Evolutionary conservation across 2,329 filamentous ascomycete species (phyloP).

Genomic region (Cladorrhinum sp.): DNA sequence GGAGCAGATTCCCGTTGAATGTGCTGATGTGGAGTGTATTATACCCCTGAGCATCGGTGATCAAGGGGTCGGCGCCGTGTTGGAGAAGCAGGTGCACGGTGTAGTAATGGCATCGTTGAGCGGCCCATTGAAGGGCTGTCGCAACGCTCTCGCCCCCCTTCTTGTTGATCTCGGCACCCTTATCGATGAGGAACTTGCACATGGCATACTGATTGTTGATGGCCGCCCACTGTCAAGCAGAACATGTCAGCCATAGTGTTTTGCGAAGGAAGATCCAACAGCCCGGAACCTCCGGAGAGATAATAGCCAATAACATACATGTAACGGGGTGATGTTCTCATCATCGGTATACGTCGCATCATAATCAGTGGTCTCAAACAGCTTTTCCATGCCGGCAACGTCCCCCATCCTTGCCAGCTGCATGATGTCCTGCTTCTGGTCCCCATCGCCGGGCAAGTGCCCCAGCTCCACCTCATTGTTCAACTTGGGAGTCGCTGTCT

Average conservation of each 20-base stretch:
- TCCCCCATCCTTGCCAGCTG: constrained; percentile 88
- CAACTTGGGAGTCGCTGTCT: constrained; percentile 42
- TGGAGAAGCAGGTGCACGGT: constrained; percentile 89
- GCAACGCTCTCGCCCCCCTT: constrained; percentile 95
- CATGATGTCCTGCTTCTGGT: constrained; percentile 78
- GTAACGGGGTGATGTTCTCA: constrained; percentile 91
- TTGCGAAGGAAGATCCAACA: neutral
- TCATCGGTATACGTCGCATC: constrained; percentile 82
- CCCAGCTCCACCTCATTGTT: constrained; percentile 58
- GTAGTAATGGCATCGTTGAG: constrained; percentile 95
- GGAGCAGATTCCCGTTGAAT: constrained; percentile 91
- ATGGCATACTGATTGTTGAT: constrained; percentile 99
- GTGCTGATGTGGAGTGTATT: constrained; percentile 97
- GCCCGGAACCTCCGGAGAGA: neutral
- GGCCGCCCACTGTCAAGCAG: constrained; percentile 75
- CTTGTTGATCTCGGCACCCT: constrained; percentile 85
- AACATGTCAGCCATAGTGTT: neutral
- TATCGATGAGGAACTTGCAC: constrained; percentile 87
- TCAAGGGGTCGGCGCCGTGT: constrained; percentile 85
- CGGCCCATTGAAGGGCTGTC: constrained; percentile 94
- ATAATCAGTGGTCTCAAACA: constrained; percentile 79
- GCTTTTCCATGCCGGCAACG: constrained; percentile 77
- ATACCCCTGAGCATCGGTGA: constrained; percentile 93
- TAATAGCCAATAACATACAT: constrained; percentile 69
- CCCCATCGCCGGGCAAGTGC: constrained; percentile 42